Evolutionary conservation across 768 basidiomycete genomes (phyloP).

Genomic region (Naematelia encephala): DNA sequence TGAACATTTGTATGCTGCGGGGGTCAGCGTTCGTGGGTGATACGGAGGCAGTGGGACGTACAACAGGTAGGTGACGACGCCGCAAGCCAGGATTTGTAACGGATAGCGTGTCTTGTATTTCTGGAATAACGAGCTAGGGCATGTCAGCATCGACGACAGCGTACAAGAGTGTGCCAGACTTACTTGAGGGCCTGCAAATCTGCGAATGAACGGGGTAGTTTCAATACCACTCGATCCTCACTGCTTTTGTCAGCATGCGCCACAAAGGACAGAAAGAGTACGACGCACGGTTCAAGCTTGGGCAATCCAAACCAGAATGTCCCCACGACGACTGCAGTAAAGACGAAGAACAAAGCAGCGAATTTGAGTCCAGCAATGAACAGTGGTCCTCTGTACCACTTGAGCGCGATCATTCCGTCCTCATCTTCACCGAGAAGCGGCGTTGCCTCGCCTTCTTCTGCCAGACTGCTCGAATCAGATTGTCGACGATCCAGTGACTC

Average conservation of each 20-base stretch:
- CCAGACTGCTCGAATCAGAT: conserved; percentile 3
- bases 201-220: conserved; percentile 81
- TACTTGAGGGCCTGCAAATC: conserved; percentile 80
- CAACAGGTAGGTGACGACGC: conserved; percentile 88
- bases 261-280: conserved; percentile 1
- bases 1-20: conserved; percentile 86
- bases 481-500: conserved; percentile 5
- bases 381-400: conserved; percentile 56
- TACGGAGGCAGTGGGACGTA: conserved; percentile 53
- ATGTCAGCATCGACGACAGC: conserved; percentile 7
- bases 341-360: conserved; percentile 68
- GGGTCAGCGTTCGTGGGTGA: background rate
- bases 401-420: conserved; percentile 3
- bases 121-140: conserved; percentile 36
- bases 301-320: conserved; percentile 79
- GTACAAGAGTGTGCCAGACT: conserved; percentile 48
- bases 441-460: conserved; percentile 37
- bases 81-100: conserved; percentile 77
- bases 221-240: conserved; percentile 69
- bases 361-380: conserved; percentile 81
- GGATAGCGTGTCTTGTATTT: conserved; percentile 90
- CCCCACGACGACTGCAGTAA: conserved; percentile 67
- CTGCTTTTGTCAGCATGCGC: conserved; percentile 14
- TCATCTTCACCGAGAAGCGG: conserved; percentile 19
- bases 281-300: conserved; percentile 68